These are phyloP conservation scores for Fusarium armeniacum DNA, from an alignment of 2,329 filamentous ascomycete genomes.

Conservation along the genomic window DNA sequence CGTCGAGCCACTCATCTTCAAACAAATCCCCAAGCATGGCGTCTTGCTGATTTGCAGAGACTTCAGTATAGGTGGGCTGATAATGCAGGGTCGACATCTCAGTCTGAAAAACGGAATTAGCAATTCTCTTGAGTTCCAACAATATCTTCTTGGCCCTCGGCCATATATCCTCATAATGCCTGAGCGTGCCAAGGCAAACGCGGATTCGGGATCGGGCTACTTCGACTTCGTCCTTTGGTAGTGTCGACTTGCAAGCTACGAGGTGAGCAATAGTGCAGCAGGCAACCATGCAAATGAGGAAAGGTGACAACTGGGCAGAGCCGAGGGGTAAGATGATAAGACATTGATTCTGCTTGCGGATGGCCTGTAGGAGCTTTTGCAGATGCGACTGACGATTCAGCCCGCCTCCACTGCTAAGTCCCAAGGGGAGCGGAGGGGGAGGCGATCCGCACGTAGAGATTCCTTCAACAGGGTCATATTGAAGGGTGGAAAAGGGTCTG, in stretches of 20 bases:
- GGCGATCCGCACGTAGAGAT: neutral
- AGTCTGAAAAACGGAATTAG: constrained; percentile 1
- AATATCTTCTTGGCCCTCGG: neutral
- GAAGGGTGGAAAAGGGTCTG: neutral
- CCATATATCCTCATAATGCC: neutral
- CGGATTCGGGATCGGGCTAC: neutral
- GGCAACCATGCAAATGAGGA: neutral
- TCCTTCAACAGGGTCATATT: neutral
- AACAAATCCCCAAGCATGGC: neutral
- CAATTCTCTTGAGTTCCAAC: neutral
- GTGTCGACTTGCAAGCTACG: neutral
- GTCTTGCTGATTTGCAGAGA: neutral
- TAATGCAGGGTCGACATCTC: neutral
- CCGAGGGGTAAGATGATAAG: neutral
- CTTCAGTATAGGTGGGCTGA: neutral
- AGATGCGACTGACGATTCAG: neutral
- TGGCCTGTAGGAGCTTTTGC: neutral
- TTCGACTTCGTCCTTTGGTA: neutral
- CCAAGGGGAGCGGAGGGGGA: neutral
- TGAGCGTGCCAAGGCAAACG: neutral
- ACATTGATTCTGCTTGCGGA: neutral
- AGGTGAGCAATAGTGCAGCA: constrained; percentile 2
- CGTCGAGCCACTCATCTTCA: neutral
- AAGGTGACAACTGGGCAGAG: neutral
- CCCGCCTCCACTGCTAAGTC: neutral